These are phyloP conservation scores for Tetrahymena thermophila DNA, from an alignment of 73 alveolate species.

Conservation along the genomic window DNA sequence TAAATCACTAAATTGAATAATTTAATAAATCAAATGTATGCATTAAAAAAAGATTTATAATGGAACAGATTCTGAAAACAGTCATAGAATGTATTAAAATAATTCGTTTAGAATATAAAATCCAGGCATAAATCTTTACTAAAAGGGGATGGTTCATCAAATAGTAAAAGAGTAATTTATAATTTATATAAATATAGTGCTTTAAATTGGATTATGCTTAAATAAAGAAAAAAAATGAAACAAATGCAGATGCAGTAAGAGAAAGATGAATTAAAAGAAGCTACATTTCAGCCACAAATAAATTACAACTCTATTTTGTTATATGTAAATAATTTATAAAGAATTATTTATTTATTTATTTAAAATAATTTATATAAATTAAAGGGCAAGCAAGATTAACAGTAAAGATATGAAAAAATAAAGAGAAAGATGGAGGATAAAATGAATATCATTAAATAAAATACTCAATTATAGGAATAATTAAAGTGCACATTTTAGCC, in stretches of 20 bases:
- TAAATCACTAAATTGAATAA: background rate
- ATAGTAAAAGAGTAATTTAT: background rate
- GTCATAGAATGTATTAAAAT: background rate
- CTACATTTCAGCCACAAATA: background rate
- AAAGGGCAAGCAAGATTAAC: background rate
- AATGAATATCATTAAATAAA: background rate
- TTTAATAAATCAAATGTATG: no score
- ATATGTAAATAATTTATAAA: background rate
- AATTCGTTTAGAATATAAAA: background rate
- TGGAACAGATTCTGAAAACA: background rate
- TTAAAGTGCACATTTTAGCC: background rate
- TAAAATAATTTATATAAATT: background rate
- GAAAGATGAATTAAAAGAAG: background rate
- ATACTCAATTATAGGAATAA: background rate
- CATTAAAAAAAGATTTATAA: background rate
- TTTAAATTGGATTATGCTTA: background rate
- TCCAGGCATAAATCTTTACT: background rate
- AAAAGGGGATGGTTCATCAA: background rate
- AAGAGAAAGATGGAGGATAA: background rate
- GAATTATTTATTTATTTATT: background rate
- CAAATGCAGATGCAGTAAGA: background rate
- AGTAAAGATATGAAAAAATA: background rate
- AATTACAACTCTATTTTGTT: background rate
- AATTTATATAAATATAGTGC: background rate
- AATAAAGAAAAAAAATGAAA: background rate